Base-by-base conservation (phyloP, 805 yeast species). In the Isabelozyma heimii region DNA sequence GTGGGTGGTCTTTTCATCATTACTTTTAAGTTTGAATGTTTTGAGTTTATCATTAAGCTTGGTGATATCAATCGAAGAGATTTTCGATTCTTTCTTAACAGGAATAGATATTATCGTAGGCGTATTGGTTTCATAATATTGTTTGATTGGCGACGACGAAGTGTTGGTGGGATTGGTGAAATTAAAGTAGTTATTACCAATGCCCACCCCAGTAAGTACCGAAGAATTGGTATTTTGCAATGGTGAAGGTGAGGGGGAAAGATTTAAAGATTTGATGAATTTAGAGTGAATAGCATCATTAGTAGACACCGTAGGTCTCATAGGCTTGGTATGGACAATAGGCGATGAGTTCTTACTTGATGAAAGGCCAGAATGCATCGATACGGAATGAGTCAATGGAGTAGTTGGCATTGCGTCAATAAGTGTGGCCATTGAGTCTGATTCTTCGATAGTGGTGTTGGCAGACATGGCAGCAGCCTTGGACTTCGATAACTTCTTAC, bases 171-270 rank as follows among this genome's bases (percentile, higher is more conserved):
- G 52, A 15, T 58, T 52, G 44, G 65, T 55, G 44, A 71, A 65
- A 43, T 64, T 61, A 53, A 69, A 67, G 50, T 64, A 67, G 41
- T 66, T 63, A 52, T 66, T 71, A 6, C 78, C 76, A 44, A 73
- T 60, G 2, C 78, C 78, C 12, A 73, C 69, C 8, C 70, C 69
- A 38, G 66, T 60, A 42, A 62, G 53, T 17, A 58, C 60, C 39
- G 58, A 59, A 39, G 50, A 42, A 16, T 42, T 42, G 16, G 41
- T 20, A n/a, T 38, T 43, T 28, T 15, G 16, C 2, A 20, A 15
- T 14, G 24, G 15, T 5, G 42, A 40, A 14, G 42, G 42, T 10
- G 27, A 17, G 3, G 42, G 42, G 5, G 40, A 37, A 9, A 16
- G 14, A 14, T 16, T 17, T 16, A 17, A 13, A 5, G 42, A 8